Evolutionary conservation across 2,329 filamentous ascomycete species (phyloP).

Genomic region (Claviceps africana): DNA sequence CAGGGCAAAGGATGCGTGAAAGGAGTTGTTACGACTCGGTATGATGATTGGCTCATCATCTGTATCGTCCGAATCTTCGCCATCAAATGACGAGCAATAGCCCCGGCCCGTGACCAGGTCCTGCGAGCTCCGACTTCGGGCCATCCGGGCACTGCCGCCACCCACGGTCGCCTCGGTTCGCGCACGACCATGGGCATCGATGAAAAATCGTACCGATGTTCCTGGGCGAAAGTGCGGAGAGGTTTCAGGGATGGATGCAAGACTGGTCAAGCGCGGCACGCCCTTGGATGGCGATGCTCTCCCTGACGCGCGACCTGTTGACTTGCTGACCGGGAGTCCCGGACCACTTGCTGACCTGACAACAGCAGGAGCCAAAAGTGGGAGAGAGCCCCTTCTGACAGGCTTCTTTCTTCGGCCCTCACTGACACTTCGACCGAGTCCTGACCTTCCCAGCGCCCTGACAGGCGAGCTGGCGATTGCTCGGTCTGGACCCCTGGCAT

Average conservation of each 20-base stretch:
- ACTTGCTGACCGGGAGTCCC: slow-evolving; percentile 20
- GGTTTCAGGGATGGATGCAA: slow-evolving; percentile 45
- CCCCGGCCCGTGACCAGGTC: slow-evolving; percentile 18
- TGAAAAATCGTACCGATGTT: slow-evolving; percentile 47
- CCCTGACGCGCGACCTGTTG: slow-evolving; percentile 27
- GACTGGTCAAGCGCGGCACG: slow-evolving; percentile 34
- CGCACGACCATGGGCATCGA: slow-evolving; percentile 47
- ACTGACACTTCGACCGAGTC: slow-evolving; percentile 39
- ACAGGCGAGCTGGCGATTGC: slow-evolving; percentile 34
- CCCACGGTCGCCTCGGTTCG: slow-evolving; percentile 38
- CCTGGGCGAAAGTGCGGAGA: slow-evolving; percentile 28
- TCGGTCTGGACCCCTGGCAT: slow-evolving; percentile 27
- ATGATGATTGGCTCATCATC: slow-evolving; percentile 54
- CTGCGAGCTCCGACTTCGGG: slow-evolving; percentile 17
- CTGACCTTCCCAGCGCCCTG: slow-evolving; percentile 33
- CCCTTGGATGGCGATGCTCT: slow-evolving; percentile 39
- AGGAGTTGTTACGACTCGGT: slow-evolving; percentile 42
- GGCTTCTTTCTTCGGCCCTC: slow-evolving; percentile 36
- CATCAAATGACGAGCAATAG: slow-evolving; percentile 31
- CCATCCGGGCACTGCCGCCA: slow-evolving; percentile 17
- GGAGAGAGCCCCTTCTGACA: slow-evolving; percentile 25
- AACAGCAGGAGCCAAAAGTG: slow-evolving; percentile 33
- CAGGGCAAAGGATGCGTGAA: slow-evolving; percentile 40
- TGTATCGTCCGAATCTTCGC: slow-evolving; percentile 41
- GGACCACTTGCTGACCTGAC: slow-evolving; percentile 16